Conservation (phyloP, 2,329 filamentous ascomycete genomes). For the Apiospora aurea region DNA sequence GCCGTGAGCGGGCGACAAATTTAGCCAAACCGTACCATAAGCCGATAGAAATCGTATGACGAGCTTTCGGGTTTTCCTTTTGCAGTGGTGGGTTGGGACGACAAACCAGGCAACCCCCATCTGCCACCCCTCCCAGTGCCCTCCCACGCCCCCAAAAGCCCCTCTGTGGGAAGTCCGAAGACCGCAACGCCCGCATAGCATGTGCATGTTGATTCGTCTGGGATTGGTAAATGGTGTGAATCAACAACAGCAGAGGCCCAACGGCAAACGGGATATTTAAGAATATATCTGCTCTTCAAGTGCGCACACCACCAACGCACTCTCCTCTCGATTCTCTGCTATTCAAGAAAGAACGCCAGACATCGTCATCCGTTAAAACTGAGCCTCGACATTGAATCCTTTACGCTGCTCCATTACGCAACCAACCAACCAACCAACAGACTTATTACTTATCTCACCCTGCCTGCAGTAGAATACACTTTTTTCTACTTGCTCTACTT, state of each 20-base stretch:
- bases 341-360: not conserved
- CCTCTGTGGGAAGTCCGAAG: conserved; percentile 16
- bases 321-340: not conserved
- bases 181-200: conserved; percentile 6
- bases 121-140: not conserved
- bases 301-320: not conserved
- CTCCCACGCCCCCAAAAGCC: conserved; percentile 6
- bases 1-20: conserved; percentile 13
- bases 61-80: conserved; percentile 13
- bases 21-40: conserved; percentile 11
- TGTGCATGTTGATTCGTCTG: not conserved
- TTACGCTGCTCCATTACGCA: conserved; percentile 17
- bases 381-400: conserved; percentile 17
- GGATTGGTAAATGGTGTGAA: not conserved
- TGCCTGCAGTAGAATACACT: not conserved
- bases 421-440: not conserved
- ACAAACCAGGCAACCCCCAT: conserved; percentile 14
- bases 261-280: not conserved
- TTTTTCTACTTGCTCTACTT: not conserved
- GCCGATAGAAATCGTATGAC: conserved; percentile 15
- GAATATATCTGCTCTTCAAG: not conserved
- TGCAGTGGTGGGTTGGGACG: conserved; percentile 14
- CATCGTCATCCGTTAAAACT: not conserved
- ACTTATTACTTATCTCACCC: conserved; percentile 1
- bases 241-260: not conserved